Evolutionary conservation across 192 early-diverging fungal genomes (phyloP), one percentile per base, ranked within the genome.

Genomic region (Coemansia sp.): DNA sequence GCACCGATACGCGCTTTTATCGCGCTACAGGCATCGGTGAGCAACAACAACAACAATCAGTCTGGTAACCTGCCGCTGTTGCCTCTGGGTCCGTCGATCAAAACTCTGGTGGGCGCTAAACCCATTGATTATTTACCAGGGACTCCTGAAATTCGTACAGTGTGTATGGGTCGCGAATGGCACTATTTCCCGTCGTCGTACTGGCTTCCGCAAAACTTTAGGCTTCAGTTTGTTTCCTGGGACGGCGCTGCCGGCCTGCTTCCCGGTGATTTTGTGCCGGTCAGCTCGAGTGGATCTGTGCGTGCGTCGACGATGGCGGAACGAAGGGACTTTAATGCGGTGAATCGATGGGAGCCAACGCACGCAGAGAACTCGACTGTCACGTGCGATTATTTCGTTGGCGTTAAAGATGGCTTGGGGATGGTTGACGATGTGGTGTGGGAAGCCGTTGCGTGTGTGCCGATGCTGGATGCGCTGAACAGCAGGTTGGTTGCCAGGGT

Each of bases 91-190:
- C 63, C 68, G 20, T 50, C 67, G 22, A 14, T 69, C 42, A 71
- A 72, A 45, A 38, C 56, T 1, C 52, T 66, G 17, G 29, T 36
- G 7, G 55, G 51, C 59, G 51, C 56, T 29, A 3, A 14, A 30
- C 16, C 38, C 11, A 16, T 3, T 16, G 42, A 45, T 8, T 48
- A 3, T 11, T 48, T 56, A 20, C 56, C 67, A 58, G 34, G 49
- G 60, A 31, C 5, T 5, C 17, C 0, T 20, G 25, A 20, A 32
- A 20, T 12, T 28, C 40, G 1, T 18, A 57, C 38, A 7, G 80
- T 97, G 25, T 99, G 97, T 73, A 83, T 97, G 60, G 96, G 92
- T 36, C 92, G 89, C 62, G 97, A 95, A 63, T 99, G 97, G 97
- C 89, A 99, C 72, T 68, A 94, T 31, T 99, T 95, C 72, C 95